These are phyloP conservation scores for Trichopus zeylanicus DNA, from an alignment of 116 monocot genomes.

Conservation along the genomic window DNA sequence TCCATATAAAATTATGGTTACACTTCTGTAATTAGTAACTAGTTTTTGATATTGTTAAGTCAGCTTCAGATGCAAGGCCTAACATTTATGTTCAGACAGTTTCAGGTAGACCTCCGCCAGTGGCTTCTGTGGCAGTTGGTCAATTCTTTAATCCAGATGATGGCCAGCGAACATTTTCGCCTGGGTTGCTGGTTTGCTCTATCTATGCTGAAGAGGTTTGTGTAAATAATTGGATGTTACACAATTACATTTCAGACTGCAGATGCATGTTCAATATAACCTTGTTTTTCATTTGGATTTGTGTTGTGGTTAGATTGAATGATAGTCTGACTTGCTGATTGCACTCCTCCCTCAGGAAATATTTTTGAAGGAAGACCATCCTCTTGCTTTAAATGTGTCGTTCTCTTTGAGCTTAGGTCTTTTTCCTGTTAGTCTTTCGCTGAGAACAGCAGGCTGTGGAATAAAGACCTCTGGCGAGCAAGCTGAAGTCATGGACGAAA, in stretches of 20 bases:
- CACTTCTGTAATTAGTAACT: no score
- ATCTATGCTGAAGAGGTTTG: slow-evolving; percentile 46
- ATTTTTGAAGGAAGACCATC: slow-evolving; percentile 73
- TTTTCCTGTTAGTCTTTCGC: slow-evolving; percentile 60
- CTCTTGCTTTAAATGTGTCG: slow-evolving; percentile 65
- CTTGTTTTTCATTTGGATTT: background rate
- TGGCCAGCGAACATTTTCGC: slow-evolving; percentile 49
- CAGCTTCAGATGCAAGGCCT: slow-evolving; percentile 13
- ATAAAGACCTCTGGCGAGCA: slow-evolving; percentile 58
- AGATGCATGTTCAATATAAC: background rate
- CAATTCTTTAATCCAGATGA: slow-evolving; percentile 86
- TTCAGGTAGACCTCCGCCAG: slow-evolving; percentile 96
- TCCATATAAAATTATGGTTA: no score
- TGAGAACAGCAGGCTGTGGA: slow-evolving; percentile 80
- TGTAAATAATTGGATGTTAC: background rate
- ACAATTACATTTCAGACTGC: background rate
- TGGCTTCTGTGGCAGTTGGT: slow-evolving; percentile 91
- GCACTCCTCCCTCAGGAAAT: slow-evolving; percentile 53
- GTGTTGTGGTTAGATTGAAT: background rate
- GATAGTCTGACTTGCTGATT: background rate
- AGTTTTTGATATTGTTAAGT: no score
- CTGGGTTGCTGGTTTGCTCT: slow-evolving; percentile 34
- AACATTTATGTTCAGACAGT: slow-evolving; percentile 56
- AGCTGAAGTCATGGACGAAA: slow-evolving; percentile 54
- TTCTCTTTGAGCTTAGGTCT: slow-evolving; percentile 80